phyloP scores from a whole-genome alignment of 192 early-diverging fungal species.

The Coemansia sp. region DNA sequence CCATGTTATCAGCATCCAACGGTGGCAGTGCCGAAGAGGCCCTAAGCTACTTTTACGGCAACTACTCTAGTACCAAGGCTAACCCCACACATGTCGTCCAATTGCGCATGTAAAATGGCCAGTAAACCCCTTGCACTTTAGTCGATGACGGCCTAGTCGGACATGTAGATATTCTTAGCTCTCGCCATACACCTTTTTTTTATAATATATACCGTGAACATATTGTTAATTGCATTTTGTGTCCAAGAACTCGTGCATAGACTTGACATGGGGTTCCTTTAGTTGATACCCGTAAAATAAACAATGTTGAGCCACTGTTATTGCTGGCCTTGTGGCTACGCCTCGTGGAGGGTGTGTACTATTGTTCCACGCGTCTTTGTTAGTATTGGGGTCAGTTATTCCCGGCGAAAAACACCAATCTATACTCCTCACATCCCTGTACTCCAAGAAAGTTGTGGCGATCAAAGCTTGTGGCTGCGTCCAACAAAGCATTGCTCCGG shows the following conservation, averaged over 20 bases:
- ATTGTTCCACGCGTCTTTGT: neutral
- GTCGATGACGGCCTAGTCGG: neutral
- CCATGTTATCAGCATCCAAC: neutral
- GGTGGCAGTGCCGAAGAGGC: neutral
- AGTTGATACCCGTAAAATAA: neutral
- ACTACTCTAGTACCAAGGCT: conserved; percentile 5
- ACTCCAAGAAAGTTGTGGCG: neutral
- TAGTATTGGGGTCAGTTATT: too few relatives aligned
- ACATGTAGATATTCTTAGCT: neutral
- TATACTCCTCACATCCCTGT: neutral
- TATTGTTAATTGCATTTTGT: neutral
- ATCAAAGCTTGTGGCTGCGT: neutral
- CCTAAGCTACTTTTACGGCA: neutral
- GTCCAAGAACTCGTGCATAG: neutral
- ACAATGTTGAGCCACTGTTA: neutral
- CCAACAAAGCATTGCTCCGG: neutral
- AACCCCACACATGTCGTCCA: neutral
- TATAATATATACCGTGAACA: neutral
- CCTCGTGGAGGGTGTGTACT: neutral
- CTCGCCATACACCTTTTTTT: neutral
- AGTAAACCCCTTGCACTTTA: neutral
- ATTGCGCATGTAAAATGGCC: neutral
- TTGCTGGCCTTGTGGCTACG: neutral
- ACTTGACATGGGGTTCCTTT: neutral
- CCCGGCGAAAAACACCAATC: too few relatives aligned